Conservation (phyloP, 2,329 filamentous ascomycete genomes). For the Colletotrichum gigasporum region DNA sequence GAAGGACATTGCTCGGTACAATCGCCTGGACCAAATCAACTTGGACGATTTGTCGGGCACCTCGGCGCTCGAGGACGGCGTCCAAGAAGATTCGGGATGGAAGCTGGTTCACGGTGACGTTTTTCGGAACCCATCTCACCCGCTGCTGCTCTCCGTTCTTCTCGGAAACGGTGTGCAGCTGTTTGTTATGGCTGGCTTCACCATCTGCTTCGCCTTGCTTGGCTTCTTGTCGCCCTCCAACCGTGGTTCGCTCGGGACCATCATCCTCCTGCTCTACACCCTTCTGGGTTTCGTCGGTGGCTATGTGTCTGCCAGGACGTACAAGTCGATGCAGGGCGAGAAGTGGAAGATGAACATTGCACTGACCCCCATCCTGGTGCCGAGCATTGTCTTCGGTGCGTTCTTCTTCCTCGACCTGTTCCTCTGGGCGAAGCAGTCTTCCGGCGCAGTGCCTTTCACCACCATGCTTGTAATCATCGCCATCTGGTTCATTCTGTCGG, state of each 20-base stretch:
- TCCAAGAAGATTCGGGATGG: constrained; percentile 98
- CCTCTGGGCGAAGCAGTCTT: constrained; percentile 92
- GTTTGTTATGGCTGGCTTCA: constrained; percentile 96
- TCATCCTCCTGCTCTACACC: constrained; percentile 93
- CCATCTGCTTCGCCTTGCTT: constrained; percentile 90
- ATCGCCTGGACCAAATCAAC: constrained; percentile 89
- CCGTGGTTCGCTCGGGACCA: constrained; percentile 90
- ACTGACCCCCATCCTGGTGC: constrained; percentile 86
- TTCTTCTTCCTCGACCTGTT: constrained; percentile 98
- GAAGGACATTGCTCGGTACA: constrained; percentile 97
- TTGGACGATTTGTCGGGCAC: constrained; percentile 88
- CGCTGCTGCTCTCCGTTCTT: constrained; percentile 85
- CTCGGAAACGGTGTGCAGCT: constrained; percentile 95
- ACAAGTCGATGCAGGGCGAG: constrained; percentile 93
- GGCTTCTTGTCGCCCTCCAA: constrained; percentile 97
- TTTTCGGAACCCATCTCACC: constrained; percentile 86
- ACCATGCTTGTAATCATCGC: constrained; percentile 94
- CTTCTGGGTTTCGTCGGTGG: constrained; percentile 92
- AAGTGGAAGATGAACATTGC: constrained; percentile 94
- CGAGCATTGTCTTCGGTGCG: constrained; percentile 82
- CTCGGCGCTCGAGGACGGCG: constrained; percentile 84
- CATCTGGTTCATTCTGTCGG: constrained; percentile 98
- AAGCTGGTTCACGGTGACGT: constrained; percentile 98
- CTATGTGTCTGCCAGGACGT: constrained; percentile 88
- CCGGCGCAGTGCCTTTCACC: constrained; percentile 92